Conservation (phyloP, 208 protist genomes). For the Trypanosoma vivax region DNA sequence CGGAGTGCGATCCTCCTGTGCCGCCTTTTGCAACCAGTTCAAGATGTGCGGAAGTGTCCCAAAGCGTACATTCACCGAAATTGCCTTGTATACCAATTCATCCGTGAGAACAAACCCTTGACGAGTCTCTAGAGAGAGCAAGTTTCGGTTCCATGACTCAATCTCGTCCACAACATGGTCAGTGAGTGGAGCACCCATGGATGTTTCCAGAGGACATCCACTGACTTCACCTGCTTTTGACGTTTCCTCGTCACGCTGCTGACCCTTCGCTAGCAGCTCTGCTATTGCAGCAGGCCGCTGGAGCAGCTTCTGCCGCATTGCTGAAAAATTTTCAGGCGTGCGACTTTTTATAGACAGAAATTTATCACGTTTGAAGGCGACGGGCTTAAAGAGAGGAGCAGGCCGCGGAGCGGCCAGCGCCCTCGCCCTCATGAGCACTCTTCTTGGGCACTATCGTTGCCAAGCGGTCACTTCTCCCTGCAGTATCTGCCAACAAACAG, state of each 20-base stretch:
- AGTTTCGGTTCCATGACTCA: slow-evolving; percentile 34
- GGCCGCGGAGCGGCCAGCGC: slow-evolving; percentile 2
- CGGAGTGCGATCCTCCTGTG: slow-evolving; percentile 10
- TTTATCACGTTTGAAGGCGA: slow-evolving; percentile 55
- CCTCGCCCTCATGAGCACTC: not conserved
- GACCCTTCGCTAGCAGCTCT: slow-evolving; percentile 4
- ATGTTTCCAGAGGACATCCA: not conserved
- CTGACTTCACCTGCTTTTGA: not conserved
- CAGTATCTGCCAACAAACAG: too few species aligned
- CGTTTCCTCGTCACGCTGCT: not conserved
- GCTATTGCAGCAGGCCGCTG: slow-evolving; percentile 17
- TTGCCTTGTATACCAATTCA: slow-evolving; percentile 46
- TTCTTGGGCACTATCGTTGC: too few species aligned
- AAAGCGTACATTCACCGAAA: slow-evolving; percentile 41
- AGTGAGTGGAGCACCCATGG: slow-evolving; percentile 17
- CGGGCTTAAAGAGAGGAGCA: slow-evolving; percentile 37
- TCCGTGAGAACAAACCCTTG: slow-evolving; percentile 65
- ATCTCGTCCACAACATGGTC: slow-evolving; percentile 42
- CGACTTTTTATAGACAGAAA: slow-evolving; percentile 75
- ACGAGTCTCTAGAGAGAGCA: slow-evolving; percentile 28
- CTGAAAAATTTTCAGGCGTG: slow-evolving; percentile 39
- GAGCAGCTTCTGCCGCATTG: slow-evolving; percentile 36
- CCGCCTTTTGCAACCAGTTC: slow-evolving; percentile 17
- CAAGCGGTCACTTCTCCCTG: too few species aligned
- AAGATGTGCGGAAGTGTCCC: slow-evolving; percentile 28